These are phyloP conservation scores for Aspergillus chevalieri DNA, from an alignment of 2,329 filamentous ascomycete species.

Conservation along the genomic window DNA sequence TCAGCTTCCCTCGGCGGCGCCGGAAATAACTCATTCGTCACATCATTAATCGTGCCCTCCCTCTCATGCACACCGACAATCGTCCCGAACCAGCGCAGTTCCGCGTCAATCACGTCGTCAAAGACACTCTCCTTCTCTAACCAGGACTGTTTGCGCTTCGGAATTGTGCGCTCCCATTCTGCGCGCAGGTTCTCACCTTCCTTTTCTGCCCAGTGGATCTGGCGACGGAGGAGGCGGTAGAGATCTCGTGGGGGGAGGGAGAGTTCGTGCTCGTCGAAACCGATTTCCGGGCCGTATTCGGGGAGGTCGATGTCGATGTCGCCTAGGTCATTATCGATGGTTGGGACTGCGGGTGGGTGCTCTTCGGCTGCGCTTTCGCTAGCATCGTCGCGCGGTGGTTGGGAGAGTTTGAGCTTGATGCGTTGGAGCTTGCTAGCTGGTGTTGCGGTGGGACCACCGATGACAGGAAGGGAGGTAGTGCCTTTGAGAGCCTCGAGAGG, in stretches of 20 bases:
- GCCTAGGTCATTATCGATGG: conserved; percentile 28
- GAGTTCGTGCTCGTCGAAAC: conserved; percentile 41
- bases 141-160: conserved; percentile 35
- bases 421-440: conserved; percentile 32
- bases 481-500: conserved; percentile 48
- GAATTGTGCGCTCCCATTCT: conserved; percentile 35
- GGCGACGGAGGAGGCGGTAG: conserved; percentile 41
- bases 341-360: conserved; percentile 12
- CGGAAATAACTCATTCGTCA: too few species aligned
- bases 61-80: conserved; percentile 12
- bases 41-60: conserved; percentile 4
- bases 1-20: conserved; percentile 11
- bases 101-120: conserved; percentile 38
- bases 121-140: conserved; percentile 39
- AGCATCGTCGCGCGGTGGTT: conserved; percentile 27
- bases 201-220: conserved; percentile 44
- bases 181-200: conserved; percentile 34
- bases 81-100: conserved; percentile 31
- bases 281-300: conserved; percentile 36
- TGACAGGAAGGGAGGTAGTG: conserved; percentile 19
- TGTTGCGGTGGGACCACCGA: conserved; percentile 19
- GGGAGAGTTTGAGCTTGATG: conserved; percentile 38
- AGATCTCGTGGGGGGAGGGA: conserved; percentile 37
- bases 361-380: conserved; percentile 23
- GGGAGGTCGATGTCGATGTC: conserved; percentile 24